Base-by-base conservation (phyloP, 106 monocot genomes). In the Acorus calamus region DNA sequence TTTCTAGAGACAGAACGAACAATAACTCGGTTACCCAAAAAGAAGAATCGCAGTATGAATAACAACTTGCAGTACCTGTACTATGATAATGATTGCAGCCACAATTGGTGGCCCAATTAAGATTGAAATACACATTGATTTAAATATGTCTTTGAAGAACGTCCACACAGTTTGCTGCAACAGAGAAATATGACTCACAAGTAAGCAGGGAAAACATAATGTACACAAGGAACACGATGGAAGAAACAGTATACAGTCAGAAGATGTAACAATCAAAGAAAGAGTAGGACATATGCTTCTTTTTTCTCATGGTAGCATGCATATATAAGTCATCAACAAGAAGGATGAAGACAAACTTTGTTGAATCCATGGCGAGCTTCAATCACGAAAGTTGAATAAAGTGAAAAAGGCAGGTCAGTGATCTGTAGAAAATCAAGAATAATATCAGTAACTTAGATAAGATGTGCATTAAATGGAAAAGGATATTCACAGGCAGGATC, bases 361-460 rank as follows among this genome's bases (percentile, higher is more conserved):
- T 99, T 99, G 69, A 99, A 99, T 66, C 98, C 98, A 82, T 99
- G 98, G 10, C 92, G 92, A 53, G 73, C 79, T 69, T 99, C 98
- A 3, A 99, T 81, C 47, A 99, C 92, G 76, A 99, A 99, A 65
- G 85, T 88, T 57, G 92, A 99, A 76, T 88, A 99, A 12, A 99
- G 78, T 62, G 92, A 88, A 76, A 99, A 99, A 57, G 98, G 98
- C 73, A 99, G 80, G 54, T 99, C 98, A 2, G 72, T 88, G 59
- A 98, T 79, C 96, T 98, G 88, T 67, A 77, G 8, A 14, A 52
- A 45, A 62, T 49, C 43, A 64, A 69, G 44, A 14, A 72, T 10
- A 2, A 7, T 8, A 64, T 8, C 6, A 71, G 6, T 67, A n/a
- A 53, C 13, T 28, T 28, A 28, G 28, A 28, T 28, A 28, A 28